phyloP scores from a whole-genome alignment of 2,329 filamentous ascomycete genomes.

The Fusarium neocosmosporiellum region DNA sequence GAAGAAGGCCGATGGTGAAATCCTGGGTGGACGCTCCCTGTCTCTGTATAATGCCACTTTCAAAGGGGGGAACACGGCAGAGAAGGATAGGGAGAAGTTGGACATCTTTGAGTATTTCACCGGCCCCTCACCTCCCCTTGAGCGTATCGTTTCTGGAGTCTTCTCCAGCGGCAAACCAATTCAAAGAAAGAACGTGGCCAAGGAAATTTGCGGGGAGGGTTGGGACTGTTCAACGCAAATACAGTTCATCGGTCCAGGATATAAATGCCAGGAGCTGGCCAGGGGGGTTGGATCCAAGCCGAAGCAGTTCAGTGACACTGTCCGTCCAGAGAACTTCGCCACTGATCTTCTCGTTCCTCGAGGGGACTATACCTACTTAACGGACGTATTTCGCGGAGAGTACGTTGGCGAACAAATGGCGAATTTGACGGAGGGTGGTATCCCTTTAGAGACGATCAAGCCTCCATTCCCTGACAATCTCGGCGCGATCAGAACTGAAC shows the following conservation, averaged over 20 bases:
- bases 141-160: neutral
- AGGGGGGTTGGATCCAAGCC: neutral
- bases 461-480: neutral
- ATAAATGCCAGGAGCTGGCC: neutral
- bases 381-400: neutral
- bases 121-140: neutral
- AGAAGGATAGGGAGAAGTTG: neutral
- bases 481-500: neutral
- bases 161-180: neutral
- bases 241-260: neutral
- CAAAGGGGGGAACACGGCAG: neutral
- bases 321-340: neutral
- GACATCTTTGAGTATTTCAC: neutral
- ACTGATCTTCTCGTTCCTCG: neutral
- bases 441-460: neutral
- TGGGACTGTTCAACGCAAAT: neutral
- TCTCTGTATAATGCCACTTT: neutral
- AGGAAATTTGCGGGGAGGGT: neutral
- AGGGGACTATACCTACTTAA: neutral
- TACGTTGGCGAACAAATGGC: neutral
- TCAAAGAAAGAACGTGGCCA: neutral
- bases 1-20: neutral
- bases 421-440: neutral
- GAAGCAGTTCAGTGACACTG: neutral
- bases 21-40: neutral